Evolutionary conservation across 2,329 filamentous ascomycete species (phyloP).

Genomic region (Cladophialophora chaetospira): DNA sequence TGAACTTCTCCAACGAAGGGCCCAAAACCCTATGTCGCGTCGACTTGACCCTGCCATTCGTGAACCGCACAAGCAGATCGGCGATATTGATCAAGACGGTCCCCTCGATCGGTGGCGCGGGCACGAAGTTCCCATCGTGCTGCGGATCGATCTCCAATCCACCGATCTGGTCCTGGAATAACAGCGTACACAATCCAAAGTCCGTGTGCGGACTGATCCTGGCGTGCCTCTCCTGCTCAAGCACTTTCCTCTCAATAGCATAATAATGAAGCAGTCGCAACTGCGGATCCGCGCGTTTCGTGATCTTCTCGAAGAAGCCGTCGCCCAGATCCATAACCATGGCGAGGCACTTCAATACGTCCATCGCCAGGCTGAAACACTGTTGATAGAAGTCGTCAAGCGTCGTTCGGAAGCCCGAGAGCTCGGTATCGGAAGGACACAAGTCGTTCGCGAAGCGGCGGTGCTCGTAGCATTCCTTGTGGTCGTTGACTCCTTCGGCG

Average conservation of each 20-base stretch:
- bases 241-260: slow-evolving; percentile 37
- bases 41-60: slow-evolving; percentile 54
- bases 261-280: slow-evolving; percentile 37
- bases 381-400: slow-evolving; percentile 47
- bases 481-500: slow-evolving; percentile 26
- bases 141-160: slow-evolving; percentile 47
- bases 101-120: slow-evolving; percentile 42
- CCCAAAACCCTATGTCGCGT: slow-evolving; percentile 53
- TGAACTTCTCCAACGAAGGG: slow-evolving; percentile 26
- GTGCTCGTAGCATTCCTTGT: slow-evolving; percentile 31
- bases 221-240: slow-evolving; percentile 18
- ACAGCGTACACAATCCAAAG: slow-evolving; percentile 50
- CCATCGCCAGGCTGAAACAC: slow-evolving; percentile 54
- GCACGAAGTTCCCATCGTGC: slow-evolving; percentile 23
- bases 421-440: slow-evolving; percentile 36
- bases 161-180: slow-evolving; percentile 52
- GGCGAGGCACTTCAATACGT: slow-evolving; percentile 56
- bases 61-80: slow-evolving; percentile 55
- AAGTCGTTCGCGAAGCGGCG: slow-evolving; percentile 26
- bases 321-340: slow-evolving; percentile 58
- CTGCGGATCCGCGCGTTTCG: slow-evolving; percentile 50
- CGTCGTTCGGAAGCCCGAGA: slow-evolving; percentile 49
- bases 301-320: slow-evolving; percentile 57
- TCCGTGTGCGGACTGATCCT: slow-evolving; percentile 41
- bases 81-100: slow-evolving; percentile 57